phyloP scores from a whole-genome alignment of 352 stramenopile species.

The Discostella stelligera region DNA sequence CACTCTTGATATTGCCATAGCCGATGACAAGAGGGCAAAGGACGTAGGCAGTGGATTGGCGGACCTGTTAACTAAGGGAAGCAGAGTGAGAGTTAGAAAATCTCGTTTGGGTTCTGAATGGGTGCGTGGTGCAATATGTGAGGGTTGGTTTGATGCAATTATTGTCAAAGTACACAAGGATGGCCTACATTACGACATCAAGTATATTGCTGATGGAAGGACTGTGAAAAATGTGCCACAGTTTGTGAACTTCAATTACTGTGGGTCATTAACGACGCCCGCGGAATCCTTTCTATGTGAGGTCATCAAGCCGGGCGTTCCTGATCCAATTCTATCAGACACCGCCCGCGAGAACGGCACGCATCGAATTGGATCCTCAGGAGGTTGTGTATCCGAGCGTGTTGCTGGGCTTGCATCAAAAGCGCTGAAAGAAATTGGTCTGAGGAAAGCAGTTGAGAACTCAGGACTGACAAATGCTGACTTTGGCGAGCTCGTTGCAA shows the following conservation, averaged over 20 bases:
- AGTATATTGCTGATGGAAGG: slow-evolving; percentile 75
- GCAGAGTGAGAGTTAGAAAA: slow-evolving; percentile 64
- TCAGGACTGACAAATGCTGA: slow-evolving; percentile 80
- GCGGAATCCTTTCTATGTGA: slow-evolving; percentile 59
- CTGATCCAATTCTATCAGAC: slow-evolving; percentile 73
- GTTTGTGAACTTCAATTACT: slow-evolving; percentile 64
- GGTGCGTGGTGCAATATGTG: slow-evolving; percentile 65
- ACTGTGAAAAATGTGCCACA: slow-evolving; percentile 69
- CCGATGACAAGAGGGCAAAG: slow-evolving; percentile 50
- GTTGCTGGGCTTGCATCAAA: slow-evolving; percentile 60
- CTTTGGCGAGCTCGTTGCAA: slow-evolving; percentile 90
- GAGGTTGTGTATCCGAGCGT: slow-evolving; percentile 77
- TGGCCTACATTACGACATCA: slow-evolving; percentile 61
- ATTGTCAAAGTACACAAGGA: slow-evolving; percentile 64
- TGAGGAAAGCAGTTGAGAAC: slow-evolving; percentile 66
- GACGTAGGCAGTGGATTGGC: slow-evolving; percentile 23
- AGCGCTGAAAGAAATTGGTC: slow-evolving; percentile 59
- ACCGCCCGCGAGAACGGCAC: slow-evolving; percentile 36
- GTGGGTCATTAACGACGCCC: slow-evolving; percentile 46
- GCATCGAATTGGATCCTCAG: slow-evolving; percentile 69
- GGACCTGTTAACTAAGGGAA: slow-evolving; percentile 50
- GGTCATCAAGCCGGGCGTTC: slow-evolving; percentile 63
- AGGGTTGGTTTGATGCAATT: slow-evolving; percentile 75
- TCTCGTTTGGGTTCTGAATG: slow-evolving; percentile 65
- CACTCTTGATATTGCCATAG: slow-evolving; percentile 60